Conservation (phyloP, 2,329 filamentous ascomycete species). For the Penicillium griseofulvum region DNA sequence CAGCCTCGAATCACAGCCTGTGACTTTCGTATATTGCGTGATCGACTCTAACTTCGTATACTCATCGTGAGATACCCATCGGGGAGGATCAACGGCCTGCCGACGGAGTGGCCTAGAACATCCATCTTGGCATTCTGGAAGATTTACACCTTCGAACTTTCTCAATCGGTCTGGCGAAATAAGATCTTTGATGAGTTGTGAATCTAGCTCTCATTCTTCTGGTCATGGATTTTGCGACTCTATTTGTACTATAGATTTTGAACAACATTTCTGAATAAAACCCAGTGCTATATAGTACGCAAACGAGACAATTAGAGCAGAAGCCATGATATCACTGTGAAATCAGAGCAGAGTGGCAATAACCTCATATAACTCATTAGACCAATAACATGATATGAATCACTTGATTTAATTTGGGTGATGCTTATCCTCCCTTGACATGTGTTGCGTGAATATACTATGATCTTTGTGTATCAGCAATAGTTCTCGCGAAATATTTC, state of each 20-base stretch:
- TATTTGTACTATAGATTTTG: background rate
- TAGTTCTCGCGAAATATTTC: background rate
- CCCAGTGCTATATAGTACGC: background rate
- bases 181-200: background rate
- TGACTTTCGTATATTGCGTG: background rate
- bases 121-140: constrained; percentile 6
- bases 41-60: background rate
- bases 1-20: background rate
- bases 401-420: background rate
- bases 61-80: background rate
- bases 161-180: background rate
- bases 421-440: background rate
- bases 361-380: background rate
- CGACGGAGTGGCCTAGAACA: background rate
- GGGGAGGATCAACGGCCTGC: background rate
- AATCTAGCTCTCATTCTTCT: background rate
- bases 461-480: background rate
- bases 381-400: background rate
- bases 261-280: background rate
- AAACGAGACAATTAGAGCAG: background rate
- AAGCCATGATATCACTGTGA: background rate
- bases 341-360: background rate
- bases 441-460: background rate
- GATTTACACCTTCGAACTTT: background rate
- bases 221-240: rapidly evolving